Base-by-base conservation (phyloP, 2,329 filamentous ascomycete species). In the Akanthomyces lecanii region DNA sequence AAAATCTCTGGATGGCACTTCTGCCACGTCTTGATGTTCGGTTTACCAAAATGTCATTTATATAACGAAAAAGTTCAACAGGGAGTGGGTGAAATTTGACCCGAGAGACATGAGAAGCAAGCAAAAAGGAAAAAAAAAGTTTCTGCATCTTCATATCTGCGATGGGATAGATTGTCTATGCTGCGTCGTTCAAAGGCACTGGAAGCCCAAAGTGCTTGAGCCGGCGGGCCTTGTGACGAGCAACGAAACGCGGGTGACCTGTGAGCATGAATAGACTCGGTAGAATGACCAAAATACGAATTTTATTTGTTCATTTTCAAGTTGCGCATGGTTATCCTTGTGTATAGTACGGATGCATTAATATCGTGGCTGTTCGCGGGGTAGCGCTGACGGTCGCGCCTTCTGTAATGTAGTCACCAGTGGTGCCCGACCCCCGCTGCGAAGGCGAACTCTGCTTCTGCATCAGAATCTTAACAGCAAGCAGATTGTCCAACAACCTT, bases 261-360 rank as follows among this genome's bases (percentile, higher is more conserved):
- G 66, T 72, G 70, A 71, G 70, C 70, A 68, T 70, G 72, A 69
- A 72, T 75, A 75, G 72, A 75, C 68, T 74, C 66, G 71, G 73
- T 75, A 74, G 71, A 75, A 73, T 73, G 69, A 69, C 65, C 52
- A 75, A 70, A 70, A 70, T 66, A 73, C 63, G 67, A 72, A 70
- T 69, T 68, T 71, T 61, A 64, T 59, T 60, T 61, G 45, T 66
- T 56, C 57, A 65, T 36, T 62, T 25, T 52, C 47, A 7, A 21
- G 38, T 21, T 10, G 8, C 7, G 33, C 33, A 21, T 21, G 21
- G 1, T 21, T 21, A 21, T 21, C 21, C 21, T 21, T 33, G 5
- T 33, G 45, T 1, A 48, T 23, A 5, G 23, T n/a, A 48, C 14
- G 5, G 16, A 11, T 10, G 16, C 36, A 10, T 38, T 6, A 10